Evolutionary conservation across 2,329 filamentous ascomycete species (phyloP), one percentile per base, ranked within the genome.

Genomic region (Pseudopyricularia cyperi): DNA sequence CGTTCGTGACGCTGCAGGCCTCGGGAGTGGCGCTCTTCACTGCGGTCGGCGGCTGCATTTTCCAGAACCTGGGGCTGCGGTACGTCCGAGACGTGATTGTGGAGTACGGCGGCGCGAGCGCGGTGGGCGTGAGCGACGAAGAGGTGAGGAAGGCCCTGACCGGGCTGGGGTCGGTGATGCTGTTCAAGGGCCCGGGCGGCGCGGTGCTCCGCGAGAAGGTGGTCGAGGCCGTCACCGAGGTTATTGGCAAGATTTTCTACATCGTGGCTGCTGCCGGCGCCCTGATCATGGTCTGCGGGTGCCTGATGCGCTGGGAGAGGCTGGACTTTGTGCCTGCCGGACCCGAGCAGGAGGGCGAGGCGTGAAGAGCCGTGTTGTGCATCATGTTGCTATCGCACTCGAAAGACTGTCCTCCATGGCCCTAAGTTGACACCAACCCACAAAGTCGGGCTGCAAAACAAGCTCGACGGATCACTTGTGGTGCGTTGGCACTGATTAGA

Each of bases 1-100:
- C 68, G n/a, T 63, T 64, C 53, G 66, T 63, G 55, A 60, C 68
- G 56, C 59, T 59, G 26, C 63, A 66, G 57, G 58, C 67, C 48
- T 62, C 58, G 5, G 53, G 60, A n/a, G 58, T 61, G 8, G 58
- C 63, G 5, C 22, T 62, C 22, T 54, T 60, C 0, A 55, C 66
- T 0, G 56, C 61, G 2, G 47, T 65, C 15, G 60, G 63, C 1
- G 63, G 63, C 2, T 56, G 56, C 39, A 51, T 67, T 1, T 67
- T 62, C 53, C 60, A 65, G 51, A 66, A 66, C 19, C 32, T 64
- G 2, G 65, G 65, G 12, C 8, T 30, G 24, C 24, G 17, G 26
- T 47, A 30, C 17, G 46, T 65, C 7, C 49, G 53, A 11, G 44
- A 52, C 1, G 56, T 58, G 3, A 55, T 61, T n/a, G 52, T 48